A percentile compares a stretch with the other conserved stretches of the same genome.
Evolutionary conservation across 148 eudicot genomes (phyloP).

Genomic region (Nyssa sinensis): DNA sequence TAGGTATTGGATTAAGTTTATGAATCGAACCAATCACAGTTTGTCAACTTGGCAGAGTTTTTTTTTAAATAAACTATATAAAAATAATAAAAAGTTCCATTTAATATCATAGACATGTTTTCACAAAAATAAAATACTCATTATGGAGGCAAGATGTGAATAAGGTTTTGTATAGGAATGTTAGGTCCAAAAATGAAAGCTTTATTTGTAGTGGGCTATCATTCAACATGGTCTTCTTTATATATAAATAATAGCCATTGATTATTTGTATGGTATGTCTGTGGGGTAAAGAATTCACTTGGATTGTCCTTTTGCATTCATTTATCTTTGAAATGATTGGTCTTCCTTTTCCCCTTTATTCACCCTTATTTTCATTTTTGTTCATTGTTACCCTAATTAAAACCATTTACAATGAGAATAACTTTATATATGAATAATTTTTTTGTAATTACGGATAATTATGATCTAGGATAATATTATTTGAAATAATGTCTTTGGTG

Average conservation of each 20-base stretch:
- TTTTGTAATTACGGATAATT: slow-evolving; percentile 23
- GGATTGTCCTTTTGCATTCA: slow-evolving; percentile 19
- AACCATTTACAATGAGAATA: slow-evolving; percentile 2
- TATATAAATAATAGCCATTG: slow-evolving; percentile 15
- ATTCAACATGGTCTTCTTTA: slow-evolving; percentile 21
- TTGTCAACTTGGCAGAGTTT: no score
- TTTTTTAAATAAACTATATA: no score
- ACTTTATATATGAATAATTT: not conserved
- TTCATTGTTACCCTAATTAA: not conserved
- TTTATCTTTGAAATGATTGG: slow-evolving; percentile 14
- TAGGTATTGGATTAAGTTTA: no score
- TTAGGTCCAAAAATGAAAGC: slow-evolving; percentile 28
- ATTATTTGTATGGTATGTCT: slow-evolving; percentile 12
- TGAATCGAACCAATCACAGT: not conserved
- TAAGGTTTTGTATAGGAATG: slow-evolving; percentile 14
- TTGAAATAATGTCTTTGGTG: slow-evolving; percentile 17
- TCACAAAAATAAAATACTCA: not conserved
- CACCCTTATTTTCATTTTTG: not conserved
- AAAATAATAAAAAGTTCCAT: no score
- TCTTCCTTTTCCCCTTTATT: slow-evolving; percentile 2
- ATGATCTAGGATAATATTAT: slow-evolving; percentile 29
- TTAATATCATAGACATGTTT: not conserved
- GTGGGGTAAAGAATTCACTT: slow-evolving; percentile 26
- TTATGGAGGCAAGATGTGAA: slow-evolving; percentile 7
- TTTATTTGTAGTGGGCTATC: slow-evolving; percentile 24